A percentile compares a stretch with the other conserved stretches of the same genome.
Evolutionary conservation across 148 eudicot species (phyloP).

Genomic region (Vaccinium corymbosum): DNA sequence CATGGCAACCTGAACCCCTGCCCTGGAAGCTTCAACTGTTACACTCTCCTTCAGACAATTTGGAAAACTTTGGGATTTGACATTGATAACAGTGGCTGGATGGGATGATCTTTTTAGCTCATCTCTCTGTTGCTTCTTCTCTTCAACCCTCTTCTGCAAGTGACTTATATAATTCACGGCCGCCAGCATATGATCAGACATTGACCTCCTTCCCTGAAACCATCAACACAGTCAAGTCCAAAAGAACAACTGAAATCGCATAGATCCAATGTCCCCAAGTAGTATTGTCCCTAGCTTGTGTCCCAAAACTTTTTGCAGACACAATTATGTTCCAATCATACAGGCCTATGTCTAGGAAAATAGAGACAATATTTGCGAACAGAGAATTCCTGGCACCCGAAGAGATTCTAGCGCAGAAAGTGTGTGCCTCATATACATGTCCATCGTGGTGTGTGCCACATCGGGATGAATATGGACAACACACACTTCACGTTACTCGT

Average conservation of each 20-base stretch:
- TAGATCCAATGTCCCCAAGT: neutral
- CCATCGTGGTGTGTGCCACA: neutral
- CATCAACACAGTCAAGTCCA: neutral
- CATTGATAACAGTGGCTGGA: neutral
- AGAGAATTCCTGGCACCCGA: neutral
- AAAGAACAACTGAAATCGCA: neutral
- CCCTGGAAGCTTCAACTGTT: constrained; percentile 20
- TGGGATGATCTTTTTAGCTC: constrained; percentile 18
- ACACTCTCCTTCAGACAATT: neutral
- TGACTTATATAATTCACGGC: constrained; percentile 38
- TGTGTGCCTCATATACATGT: neutral
- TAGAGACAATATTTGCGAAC: neutral
- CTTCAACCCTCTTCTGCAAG: constrained; percentile 26
- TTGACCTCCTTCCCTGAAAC: constrained; percentile 39
- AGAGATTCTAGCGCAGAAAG: neutral
- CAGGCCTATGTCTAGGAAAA: neutral
- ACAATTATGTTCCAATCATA: neutral
- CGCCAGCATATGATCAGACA: constrained; percentile 35
- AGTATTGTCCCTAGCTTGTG: neutral
- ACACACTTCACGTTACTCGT: neutral
- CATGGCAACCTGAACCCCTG: constrained; percentile 24
- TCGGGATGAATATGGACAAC: neutral
- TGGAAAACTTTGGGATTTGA: constrained; percentile 1
- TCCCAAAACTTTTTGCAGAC: neutral
- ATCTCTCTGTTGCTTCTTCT: constrained; percentile 27